Evolutionary conservation across 2,329 filamentous ascomycete genomes (phyloP).

Genomic region (Colletotrichum sojae): DNA sequence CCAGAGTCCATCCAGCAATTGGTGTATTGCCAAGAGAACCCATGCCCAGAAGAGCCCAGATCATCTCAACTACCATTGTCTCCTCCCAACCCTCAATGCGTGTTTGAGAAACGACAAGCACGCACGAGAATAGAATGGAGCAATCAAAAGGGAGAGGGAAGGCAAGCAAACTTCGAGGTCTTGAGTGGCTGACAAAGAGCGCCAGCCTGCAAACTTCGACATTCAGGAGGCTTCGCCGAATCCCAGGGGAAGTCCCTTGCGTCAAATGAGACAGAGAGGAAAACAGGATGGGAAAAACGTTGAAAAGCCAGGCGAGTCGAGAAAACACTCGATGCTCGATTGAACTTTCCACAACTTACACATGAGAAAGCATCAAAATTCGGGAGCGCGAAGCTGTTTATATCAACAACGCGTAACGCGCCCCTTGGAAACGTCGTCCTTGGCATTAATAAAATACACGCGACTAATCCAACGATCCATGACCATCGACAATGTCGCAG

Average conservation of each 20-base stretch:
- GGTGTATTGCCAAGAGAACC: too few relatives aligned
- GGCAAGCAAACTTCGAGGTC: background rate
- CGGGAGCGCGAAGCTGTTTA: background rate
- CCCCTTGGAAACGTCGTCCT: background rate
- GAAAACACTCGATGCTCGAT: background rate
- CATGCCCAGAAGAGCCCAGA: too few relatives aligned
- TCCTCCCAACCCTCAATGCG: too few relatives aligned
- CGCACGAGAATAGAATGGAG: background rate
- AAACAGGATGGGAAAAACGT: background rate
- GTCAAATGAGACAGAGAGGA: background rate
- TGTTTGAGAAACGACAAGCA: too few relatives aligned
- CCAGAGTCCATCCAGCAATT: too few relatives aligned
- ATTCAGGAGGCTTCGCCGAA: too few relatives aligned
- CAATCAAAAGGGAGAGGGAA: too few relatives aligned
- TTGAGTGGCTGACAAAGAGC: background rate
- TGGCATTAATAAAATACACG: too few relatives aligned
- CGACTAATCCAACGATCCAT: background rate
- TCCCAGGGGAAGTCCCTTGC: background rate
- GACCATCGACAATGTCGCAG: background rate
- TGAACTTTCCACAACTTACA: conserved; percentile 13
- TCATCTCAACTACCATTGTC: too few relatives aligned
- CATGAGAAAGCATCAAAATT: background rate
- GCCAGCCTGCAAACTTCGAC: background rate
- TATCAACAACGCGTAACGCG: background rate
- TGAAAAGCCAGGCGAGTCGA: background rate